A percentile compares a stretch with the other conserved stretches of the same genome.
These are phyloP conservation scores for Aegle marmelos DNA, from an alignment of 345 rosid species.

Conservation along the genomic window DNA sequence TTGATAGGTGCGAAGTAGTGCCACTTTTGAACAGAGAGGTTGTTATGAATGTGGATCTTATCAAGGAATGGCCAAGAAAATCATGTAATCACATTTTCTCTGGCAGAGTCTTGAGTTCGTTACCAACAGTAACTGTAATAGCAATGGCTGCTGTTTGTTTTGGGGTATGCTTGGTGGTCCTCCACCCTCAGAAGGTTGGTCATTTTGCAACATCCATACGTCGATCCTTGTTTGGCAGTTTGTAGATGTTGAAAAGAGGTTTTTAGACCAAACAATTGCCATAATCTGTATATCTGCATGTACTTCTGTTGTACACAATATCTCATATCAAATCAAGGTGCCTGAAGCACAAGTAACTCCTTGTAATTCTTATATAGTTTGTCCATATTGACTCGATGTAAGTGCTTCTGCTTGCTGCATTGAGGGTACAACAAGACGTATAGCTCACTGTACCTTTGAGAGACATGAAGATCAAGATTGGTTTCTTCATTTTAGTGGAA, in stretches of 20 bases:
- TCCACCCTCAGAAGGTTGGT: conserved; percentile 73
- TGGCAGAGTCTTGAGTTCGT: conserved; percentile 32
- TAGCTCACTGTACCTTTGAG: not conserved
- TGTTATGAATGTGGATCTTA: conserved; percentile 41
- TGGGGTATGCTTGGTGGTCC: conserved; percentile 58
- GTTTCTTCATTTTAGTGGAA: not conserved
- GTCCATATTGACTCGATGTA: not conserved
- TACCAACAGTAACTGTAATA: conserved; percentile 41
- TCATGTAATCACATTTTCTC: conserved; percentile 34
- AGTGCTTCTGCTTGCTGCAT: not conserved
- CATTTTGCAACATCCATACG: conserved; percentile 68
- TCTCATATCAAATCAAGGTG: conserved; percentile 4
- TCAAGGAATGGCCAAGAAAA: conserved; percentile 40
- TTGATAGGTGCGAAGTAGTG: conserved; percentile 31
- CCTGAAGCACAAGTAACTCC: not conserved
- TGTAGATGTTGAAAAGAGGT: conserved; percentile 14
- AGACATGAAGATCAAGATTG: not conserved
- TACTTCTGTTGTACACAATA: not conserved
- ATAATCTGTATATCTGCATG: not conserved
- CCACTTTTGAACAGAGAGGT: conserved; percentile 55
- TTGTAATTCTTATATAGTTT: not conserved
- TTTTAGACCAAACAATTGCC: not conserved
- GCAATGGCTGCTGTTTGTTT: conserved; percentile 56
- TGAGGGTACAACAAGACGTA: not conserved
- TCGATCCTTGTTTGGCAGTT: conserved; percentile 42